Conservation (phyloP, 2,329 filamentous ascomycete genomes). For the Penicillium sumatraense region DNA sequence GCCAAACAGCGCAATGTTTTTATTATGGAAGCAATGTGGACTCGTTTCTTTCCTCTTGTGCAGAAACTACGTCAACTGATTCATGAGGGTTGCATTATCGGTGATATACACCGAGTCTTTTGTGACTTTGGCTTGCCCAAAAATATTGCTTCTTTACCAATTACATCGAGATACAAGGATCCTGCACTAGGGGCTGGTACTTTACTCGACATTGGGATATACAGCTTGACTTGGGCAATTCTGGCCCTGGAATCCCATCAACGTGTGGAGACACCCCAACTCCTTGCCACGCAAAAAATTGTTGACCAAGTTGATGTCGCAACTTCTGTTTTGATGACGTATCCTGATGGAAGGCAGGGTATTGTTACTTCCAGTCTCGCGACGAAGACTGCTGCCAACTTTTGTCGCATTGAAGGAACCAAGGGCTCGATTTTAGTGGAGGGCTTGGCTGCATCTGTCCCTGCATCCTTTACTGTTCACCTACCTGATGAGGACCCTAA, state of each 20-base stretch:
- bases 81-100: slow-evolving; percentile 14
- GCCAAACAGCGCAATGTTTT: slow-evolving; percentile 46
- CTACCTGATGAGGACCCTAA: neutral
- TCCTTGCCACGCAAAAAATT: slow-evolving; percentile 19
- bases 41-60: slow-evolving; percentile 12
- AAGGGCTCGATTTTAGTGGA: slow-evolving; percentile 19
- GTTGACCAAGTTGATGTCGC: slow-evolving; percentile 32
- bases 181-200: slow-evolving; percentile 16
- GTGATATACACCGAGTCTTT: slow-evolving; percentile 9
- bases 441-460: slow-evolving; percentile 4
- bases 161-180: slow-evolving; percentile 7
- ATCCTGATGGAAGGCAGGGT: slow-evolving; percentile 47
- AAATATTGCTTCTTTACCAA: slow-evolving; percentile 2
- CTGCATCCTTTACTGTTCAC: slow-evolving; percentile 15
- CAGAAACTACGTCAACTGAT: slow-evolving; percentile 3
- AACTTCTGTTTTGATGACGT: slow-evolving; percentile 37
- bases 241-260: slow-evolving; percentile 8
- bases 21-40: slow-evolving; percentile 53
- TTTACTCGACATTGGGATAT: slow-evolving; percentile 19
- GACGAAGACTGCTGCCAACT: neutral
- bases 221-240: slow-evolving; percentile 19
- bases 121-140: slow-evolving; percentile 7
- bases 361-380: slow-evolving; percentile 43
- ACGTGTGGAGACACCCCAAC: slow-evolving; percentile 6
- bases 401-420: slow-evolving; percentile 21